phyloP scores from a whole-genome alignment of 495 filamentous ascomycete species.

The Jackrogersella multiformis region DNA sequence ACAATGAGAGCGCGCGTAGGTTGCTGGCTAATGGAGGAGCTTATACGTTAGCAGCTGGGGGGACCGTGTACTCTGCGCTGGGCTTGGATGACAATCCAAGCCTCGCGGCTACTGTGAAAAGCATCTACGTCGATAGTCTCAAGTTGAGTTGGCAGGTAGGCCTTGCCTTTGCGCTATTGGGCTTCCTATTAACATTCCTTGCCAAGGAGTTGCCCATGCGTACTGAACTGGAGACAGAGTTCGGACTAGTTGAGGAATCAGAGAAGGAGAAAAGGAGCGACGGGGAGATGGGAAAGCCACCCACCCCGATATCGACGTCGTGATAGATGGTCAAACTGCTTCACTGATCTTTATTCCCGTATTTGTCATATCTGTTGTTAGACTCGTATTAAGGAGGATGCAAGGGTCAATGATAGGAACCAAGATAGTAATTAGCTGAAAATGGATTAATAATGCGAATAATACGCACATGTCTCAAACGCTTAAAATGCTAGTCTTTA shows the following conservation, averaged over 20 bases:
- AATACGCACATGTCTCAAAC: too few relatives aligned
- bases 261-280: too few relatives aligned
- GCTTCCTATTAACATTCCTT: neutral
- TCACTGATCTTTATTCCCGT: too few relatives aligned
- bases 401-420: too few relatives aligned
- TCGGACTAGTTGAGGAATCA: neutral
- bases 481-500: too few relatives aligned
- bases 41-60: neutral
- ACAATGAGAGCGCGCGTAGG: neutral
- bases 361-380: too few relatives aligned
- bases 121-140: constrained; percentile 1
- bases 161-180: neutral
- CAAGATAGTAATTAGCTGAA: too few relatives aligned
- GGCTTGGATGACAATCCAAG: neutral
- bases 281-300: too few relatives aligned
- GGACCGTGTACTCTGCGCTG: neutral
- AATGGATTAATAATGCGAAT: too few relatives aligned
- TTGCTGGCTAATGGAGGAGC: neutral
- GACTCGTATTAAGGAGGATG: too few relatives aligned
- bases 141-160: neutral
- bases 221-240: neutral
- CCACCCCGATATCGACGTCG: too few relatives aligned
- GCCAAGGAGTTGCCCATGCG: constrained; percentile 1
- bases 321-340: too few relatives aligned
- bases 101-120: neutral